A percentile compares a stretch with the other conserved stretches of the same genome.
These are phyloP conservation scores for Collybiopsis luxurians DNA, from an alignment of 768 basidiomycete genomes.

Conservation along the genomic window DNA sequence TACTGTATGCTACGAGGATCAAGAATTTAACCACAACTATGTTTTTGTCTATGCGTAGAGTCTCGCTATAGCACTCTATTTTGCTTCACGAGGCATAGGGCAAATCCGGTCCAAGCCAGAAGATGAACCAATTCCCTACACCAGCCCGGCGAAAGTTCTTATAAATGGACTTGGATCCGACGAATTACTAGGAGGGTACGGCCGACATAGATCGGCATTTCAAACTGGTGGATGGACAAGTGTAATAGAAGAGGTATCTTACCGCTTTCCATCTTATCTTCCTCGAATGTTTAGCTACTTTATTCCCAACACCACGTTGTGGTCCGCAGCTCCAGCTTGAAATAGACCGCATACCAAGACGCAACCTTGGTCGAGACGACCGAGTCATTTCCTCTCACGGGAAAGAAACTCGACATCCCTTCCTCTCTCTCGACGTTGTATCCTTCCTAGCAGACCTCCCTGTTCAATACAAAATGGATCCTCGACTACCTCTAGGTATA, in stretches of 20 bases:
- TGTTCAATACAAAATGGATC: slow-evolving; percentile 81
- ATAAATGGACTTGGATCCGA: slow-evolving; percentile 94
- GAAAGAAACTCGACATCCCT: slow-evolving; percentile 91
- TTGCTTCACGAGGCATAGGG: slow-evolving; percentile 83
- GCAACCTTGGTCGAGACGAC: slow-evolving; percentile 95
- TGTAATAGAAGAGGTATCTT: slow-evolving; percentile 72
- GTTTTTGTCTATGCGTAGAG: slow-evolving; percentile 49
- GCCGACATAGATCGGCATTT: slow-evolving; percentile 81
- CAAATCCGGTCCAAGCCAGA: slow-evolving; percentile 37
- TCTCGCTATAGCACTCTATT: slow-evolving; percentile 88
- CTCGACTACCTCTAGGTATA: slow-evolving; percentile 64
- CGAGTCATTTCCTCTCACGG: slow-evolving; percentile 89
- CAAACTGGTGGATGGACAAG: slow-evolving; percentile 66
- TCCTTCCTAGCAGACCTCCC: slow-evolving; percentile 76
- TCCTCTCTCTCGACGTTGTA: slow-evolving; percentile 78
- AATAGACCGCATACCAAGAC: slow-evolving; percentile 78
- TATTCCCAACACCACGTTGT: too few species aligned
- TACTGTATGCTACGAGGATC: background rate
- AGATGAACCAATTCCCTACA: slow-evolving; percentile 50
- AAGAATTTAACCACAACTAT: background rate
- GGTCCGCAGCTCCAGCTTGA: slow-evolving; percentile 96
- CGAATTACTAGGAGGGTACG: slow-evolving; percentile 92
- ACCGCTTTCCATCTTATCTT: background rate
- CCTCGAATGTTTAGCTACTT: background rate
- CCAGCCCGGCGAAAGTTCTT: slow-evolving; percentile 75